Conservation (phyloP, 164 flowering plant genomes). For the Warburgia ugandensis region DNA sequence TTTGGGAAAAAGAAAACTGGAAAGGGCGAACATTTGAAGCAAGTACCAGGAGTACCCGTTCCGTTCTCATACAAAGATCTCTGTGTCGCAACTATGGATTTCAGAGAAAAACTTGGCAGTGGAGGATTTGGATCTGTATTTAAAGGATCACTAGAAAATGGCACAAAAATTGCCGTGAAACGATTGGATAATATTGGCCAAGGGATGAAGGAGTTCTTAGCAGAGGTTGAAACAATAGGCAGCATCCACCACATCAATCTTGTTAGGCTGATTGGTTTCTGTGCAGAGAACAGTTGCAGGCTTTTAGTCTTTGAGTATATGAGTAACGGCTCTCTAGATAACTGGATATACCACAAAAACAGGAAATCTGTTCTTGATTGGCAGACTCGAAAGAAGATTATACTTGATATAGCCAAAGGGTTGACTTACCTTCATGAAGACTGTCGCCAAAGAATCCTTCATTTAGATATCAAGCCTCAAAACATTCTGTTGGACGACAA, state of each 20-base stretch:
- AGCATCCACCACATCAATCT: slow-evolving; percentile 24
- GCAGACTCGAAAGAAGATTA: no score
- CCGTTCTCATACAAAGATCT: slow-evolving; percentile 20
- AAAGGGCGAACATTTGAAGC: slow-evolving; percentile 3
- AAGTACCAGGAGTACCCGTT: slow-evolving; percentile 10
- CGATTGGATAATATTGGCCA: slow-evolving; percentile 18
- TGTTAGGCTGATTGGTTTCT: slow-evolving; percentile 21
- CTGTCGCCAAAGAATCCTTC: background rate
- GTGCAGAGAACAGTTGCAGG: slow-evolving; percentile 15
- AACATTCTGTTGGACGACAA: background rate
- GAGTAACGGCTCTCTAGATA: slow-evolving; percentile 20
- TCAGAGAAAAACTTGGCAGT: slow-evolving; percentile 14
- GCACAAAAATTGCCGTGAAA: slow-evolving; percentile 25
- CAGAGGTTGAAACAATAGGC: slow-evolving; percentile 24
- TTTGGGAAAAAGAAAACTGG: background rate
- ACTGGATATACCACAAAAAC: slow-evolving; percentile 17
- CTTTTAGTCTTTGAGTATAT: slow-evolving; percentile 24
- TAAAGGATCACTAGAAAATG: slow-evolving; percentile 14
- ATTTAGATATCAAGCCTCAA: background rate
- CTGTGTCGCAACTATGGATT: slow-evolving; percentile 13
- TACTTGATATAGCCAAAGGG: no score
- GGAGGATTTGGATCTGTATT: slow-evolving; percentile 31
- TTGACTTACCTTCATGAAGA: no score
- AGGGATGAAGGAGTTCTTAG: slow-evolving; percentile 18
- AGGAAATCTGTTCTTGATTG: slow-evolving; percentile 8